Conservation (phyloP, 257 asterid species). For the Solanum dulcamara region DNA sequence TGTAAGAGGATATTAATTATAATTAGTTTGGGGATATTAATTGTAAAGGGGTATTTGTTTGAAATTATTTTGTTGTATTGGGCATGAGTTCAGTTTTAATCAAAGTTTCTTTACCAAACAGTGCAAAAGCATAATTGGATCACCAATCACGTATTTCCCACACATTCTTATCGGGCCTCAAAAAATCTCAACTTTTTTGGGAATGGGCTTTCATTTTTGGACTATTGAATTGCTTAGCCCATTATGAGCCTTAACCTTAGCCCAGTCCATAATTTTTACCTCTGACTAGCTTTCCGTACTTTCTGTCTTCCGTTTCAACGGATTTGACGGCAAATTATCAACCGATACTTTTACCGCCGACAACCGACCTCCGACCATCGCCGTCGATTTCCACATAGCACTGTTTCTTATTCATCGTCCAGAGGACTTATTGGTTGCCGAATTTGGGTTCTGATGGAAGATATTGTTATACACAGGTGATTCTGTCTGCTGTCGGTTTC, state of each 20-base stretch:
- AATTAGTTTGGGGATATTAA: no score
- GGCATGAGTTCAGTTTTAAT: no score
- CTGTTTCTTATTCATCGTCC: background rate
- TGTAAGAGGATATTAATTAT: no score
- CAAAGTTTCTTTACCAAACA: no score
- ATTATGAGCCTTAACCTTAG: background rate
- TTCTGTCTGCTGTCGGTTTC: background rate
- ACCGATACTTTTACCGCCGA: background rate
- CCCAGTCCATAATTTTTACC: background rate
- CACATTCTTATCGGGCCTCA: background rate
- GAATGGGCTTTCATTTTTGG: background rate
- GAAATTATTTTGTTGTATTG: no score
- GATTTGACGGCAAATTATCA: background rate
- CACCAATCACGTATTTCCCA: no score
- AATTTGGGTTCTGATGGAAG: background rate
- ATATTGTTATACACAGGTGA: background rate
- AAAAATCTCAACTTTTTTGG: background rate
- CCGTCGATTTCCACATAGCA: background rate
- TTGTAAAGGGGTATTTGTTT: no score
- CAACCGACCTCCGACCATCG: background rate
- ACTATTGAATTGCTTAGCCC: background rate
- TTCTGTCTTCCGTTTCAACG: background rate
- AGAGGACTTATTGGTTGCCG: background rate
- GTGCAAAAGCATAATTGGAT: no score
- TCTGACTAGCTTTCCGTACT: background rate